These are phyloP conservation scores for Biscogniauxia mediterranea DNA, from an alignment of 2,329 filamentous ascomycete genomes.

Conservation along the genomic window DNA sequence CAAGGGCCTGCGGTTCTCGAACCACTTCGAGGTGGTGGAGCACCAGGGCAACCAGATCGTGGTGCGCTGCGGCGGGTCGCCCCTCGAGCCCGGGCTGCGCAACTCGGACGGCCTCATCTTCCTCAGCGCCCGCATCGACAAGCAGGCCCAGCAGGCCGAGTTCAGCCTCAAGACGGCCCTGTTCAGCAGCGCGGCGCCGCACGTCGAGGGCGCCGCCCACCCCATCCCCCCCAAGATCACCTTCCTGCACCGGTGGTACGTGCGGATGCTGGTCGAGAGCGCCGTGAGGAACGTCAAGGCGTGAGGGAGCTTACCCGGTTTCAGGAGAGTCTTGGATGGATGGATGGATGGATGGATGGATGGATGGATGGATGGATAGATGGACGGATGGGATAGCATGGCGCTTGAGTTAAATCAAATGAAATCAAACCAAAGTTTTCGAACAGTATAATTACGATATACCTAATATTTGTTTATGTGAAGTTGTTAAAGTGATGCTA, in stretches of 20 bases:
- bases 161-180: slow-evolving; percentile 32
- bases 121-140: slow-evolving; percentile 31
- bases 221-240: slow-evolving; percentile 25
- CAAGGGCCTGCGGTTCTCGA: slow-evolving; percentile 30
- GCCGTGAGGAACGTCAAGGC: slow-evolving; percentile 27
- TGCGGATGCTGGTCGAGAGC: slow-evolving; percentile 28
- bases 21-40: slow-evolving; percentile 35
- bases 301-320: slow-evolving; percentile 7
- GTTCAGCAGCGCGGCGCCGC: slow-evolving; percentile 28
- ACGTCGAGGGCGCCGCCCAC: slow-evolving; percentile 18
- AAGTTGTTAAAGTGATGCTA: no score
- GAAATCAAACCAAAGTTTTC: no score
- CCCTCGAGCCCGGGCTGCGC: slow-evolving; percentile 27
- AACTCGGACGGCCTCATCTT: slow-evolving; percentile 32
- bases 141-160: slow-evolving; percentile 27
- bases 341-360: no score
- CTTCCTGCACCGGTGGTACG: slow-evolving; percentile 32
- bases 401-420: no score
- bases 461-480: no score
- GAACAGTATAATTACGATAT: no score
- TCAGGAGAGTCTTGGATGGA: no score
- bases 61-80: slow-evolving; percentile 32
- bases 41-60: slow-evolving; percentile 29
- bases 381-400: no score
- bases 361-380: no score